A percentile compares a stretch with the other conserved stretches of the same genome.
Conservation (phyloP, 1,139 yeast species). For the Yamadazyma atlantica region DNA sequence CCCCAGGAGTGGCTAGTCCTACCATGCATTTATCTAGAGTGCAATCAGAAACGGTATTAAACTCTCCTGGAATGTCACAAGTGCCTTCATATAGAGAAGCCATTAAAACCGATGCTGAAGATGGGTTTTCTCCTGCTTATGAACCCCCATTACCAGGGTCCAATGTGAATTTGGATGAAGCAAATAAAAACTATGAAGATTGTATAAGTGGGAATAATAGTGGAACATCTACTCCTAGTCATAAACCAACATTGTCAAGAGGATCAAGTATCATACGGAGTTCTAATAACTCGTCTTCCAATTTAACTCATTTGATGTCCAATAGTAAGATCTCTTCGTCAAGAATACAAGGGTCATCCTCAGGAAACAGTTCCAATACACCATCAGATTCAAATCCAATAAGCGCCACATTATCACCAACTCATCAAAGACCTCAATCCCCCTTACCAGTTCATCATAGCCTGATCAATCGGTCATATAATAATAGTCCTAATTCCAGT, state of each 20-base stretch:
- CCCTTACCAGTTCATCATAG: background rate
- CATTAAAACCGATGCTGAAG: constrained; percentile 48
- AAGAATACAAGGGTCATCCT: constrained; percentile 4
- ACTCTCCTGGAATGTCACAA: constrained; percentile 41
- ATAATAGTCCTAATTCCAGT: background rate
- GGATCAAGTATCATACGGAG: constrained; percentile 23
- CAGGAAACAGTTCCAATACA: constrained; percentile 2
- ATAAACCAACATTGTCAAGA: constrained; percentile 15
- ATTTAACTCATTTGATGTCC: constrained; percentile 2
- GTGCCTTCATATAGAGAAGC: constrained; percentile 90
- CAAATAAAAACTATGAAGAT: constrained; percentile 24
- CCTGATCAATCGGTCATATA: background rate
- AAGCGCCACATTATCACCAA: background rate
- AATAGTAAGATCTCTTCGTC: constrained; percentile 13
- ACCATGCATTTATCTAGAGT: constrained; percentile 60
- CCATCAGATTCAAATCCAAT: background rate
- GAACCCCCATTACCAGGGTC: constrained; percentile 54
- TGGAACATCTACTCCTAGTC: background rate
- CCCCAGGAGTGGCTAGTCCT: constrained; percentile 50
- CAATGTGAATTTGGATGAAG: constrained; percentile 30
- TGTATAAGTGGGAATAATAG: background rate
- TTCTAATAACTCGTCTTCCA: constrained; percentile 23
- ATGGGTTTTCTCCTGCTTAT: constrained; percentile 63
- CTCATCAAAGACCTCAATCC: background rate
- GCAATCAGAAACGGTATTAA: constrained; percentile 37